phyloP scores from a whole-genome alignment of 2,329 filamentous ascomycete genomes.

The Cladosporium sp. region DNA sequence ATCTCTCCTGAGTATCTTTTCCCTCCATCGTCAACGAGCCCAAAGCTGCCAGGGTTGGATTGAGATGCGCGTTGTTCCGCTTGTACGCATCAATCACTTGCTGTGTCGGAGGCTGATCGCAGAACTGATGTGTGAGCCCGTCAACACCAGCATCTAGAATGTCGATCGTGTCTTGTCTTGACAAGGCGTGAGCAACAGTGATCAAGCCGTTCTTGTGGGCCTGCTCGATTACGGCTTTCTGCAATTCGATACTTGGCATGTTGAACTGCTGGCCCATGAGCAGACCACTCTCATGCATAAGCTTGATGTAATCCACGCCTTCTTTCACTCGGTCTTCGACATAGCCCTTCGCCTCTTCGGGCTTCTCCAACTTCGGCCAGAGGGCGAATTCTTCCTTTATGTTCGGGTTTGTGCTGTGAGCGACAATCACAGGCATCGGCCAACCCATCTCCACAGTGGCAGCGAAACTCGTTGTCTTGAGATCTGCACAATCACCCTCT shows the following conservation, averaged over 20 bases:
- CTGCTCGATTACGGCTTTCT: constrained; percentile 47
- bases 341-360: constrained; percentile 45
- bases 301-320: constrained; percentile 52
- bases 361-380: constrained; percentile 50
- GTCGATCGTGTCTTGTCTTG: constrained; percentile 43
- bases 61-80: constrained; percentile 44
- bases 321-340: constrained; percentile 44
- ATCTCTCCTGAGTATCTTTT: constrained; percentile 39
- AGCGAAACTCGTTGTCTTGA: constrained; percentile 51
- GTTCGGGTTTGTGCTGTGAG: constrained; percentile 17
- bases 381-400: constrained; percentile 39
- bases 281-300: constrained; percentile 53
- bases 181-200: constrained; percentile 44
- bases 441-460: constrained; percentile 56
- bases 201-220: constrained; percentile 40
- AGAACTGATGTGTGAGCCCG: constrained; percentile 47
- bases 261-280: constrained; percentile 41
- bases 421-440: constrained; percentile 47
- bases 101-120: constrained; percentile 41
- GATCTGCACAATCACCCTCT: constrained; percentile 44
- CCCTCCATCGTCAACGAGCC: constrained; percentile 45
- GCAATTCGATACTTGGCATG: constrained; percentile 46
- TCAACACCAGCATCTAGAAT: constrained; percentile 45
- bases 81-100: constrained; percentile 46
- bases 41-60: constrained; percentile 44